These are phyloP conservation scores for Apiotrichum akiyoshidainum DNA, from an alignment of 1,284 basidiomycete genomes.

Conservation along the genomic window DNA sequence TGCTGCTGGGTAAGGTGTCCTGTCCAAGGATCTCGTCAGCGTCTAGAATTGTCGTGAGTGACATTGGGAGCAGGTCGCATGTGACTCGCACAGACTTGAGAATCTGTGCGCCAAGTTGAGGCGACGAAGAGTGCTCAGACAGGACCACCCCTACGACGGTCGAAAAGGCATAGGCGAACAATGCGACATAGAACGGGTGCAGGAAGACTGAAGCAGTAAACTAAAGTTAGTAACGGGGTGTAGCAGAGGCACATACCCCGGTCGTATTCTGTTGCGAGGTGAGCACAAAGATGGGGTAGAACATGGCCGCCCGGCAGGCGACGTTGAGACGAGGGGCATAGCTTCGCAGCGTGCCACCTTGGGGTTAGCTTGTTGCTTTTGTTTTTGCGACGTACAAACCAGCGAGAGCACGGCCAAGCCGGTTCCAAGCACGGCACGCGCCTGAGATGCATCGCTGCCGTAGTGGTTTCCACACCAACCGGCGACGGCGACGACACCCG, in stretches of 20 bases:
- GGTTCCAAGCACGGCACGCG: constrained; percentile 37
- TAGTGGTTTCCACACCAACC: constrained; percentile 35
- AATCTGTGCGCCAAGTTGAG: constrained; percentile 28
- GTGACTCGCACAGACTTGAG: constrained; percentile 23
- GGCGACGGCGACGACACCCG: constrained; percentile 38
- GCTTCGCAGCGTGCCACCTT: constrained; percentile 45
- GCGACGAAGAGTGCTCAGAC: constrained; percentile 28
- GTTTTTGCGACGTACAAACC: constrained; percentile 28
- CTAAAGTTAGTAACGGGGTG: background rate
- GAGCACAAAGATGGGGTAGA: constrained; percentile 48
- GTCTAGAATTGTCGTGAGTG: constrained; percentile 30
- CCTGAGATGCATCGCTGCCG: constrained; percentile 30
- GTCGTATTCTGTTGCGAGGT: constrained; percentile 36
- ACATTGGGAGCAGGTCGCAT: constrained; percentile 33
- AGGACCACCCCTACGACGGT: constrained; percentile 33
- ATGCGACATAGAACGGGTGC: constrained; percentile 41
- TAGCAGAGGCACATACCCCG: constrained; percentile 15
- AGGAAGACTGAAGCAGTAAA: constrained; percentile 27
- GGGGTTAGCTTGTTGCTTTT: background rate
- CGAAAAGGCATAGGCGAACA: constrained; percentile 42
- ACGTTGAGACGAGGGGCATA: constrained; percentile 39
- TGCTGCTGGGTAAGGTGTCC: background rate
- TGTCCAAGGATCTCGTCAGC: background rate
- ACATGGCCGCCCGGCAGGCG: constrained; percentile 43
- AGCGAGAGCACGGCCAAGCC: constrained; percentile 41